Evolutionary conservation across 768 basidiomycete genomes (phyloP).

Genomic region (Mrakia frigida): DNA sequence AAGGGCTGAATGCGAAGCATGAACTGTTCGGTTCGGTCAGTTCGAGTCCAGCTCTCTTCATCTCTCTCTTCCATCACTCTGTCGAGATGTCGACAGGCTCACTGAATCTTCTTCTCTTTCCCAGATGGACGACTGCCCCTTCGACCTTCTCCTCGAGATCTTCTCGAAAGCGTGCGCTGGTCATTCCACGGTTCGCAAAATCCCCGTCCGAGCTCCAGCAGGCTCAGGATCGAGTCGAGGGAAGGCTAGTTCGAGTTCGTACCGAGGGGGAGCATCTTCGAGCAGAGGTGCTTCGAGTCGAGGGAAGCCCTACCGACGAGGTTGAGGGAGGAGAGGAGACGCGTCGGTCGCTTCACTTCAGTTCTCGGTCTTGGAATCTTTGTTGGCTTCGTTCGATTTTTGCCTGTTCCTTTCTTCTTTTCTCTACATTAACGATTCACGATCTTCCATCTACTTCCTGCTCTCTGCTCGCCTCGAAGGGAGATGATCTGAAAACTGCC

Average conservation of each 20-base stretch:
- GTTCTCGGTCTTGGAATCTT: background rate
- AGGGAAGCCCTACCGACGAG: constrained; percentile 5
- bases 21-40: background rate
- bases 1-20: background rate
- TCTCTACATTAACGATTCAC: background rate
- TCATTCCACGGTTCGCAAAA: background rate
- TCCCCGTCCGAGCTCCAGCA: background rate
- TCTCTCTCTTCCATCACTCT: background rate
- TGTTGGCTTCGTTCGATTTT: background rate
- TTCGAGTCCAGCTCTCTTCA: background rate
- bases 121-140: background rate
- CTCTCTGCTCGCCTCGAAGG: background rate
- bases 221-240: constrained; percentile 8
- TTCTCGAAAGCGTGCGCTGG: background rate
- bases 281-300: background rate
- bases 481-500: background rate
- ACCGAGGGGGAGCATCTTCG: background rate
- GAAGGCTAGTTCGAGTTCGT: background rate
- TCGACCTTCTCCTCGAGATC: background rate
- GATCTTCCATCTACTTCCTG: background rate
- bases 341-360: background rate
- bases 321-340: background rate
- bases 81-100: too few species aligned
- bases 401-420: background rate
- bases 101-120: background rate